Conservation (phyloP, 2,329 filamentous ascomycete species). For the Sclerotinia subarctica region DNA sequence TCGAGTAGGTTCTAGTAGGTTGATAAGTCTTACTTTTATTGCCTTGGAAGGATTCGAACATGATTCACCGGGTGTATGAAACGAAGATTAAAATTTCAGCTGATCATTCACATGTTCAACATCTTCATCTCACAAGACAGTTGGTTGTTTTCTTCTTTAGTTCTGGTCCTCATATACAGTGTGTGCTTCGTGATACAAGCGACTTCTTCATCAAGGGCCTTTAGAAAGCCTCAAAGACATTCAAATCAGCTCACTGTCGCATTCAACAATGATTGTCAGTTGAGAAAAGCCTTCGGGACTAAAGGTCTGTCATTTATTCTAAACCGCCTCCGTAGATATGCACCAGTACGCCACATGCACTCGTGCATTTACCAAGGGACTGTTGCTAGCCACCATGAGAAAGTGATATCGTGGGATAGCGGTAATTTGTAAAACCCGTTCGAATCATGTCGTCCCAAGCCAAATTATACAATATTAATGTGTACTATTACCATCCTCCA, state of each 20-base stretch:
- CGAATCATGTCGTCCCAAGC: slow-evolving; percentile 5
- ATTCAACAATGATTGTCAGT: neutral
- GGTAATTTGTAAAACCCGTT: slow-evolving; percentile 9
- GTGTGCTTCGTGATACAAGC: neutral
- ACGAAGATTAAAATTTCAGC: neutral
- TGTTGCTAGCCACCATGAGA: slow-evolving; percentile 4
- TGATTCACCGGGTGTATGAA: neutral
- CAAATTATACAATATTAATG: slow-evolving; percentile 21
- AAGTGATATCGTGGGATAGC: slow-evolving; percentile 8
- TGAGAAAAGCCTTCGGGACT: neutral
- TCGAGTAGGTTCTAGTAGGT: too few relatives aligned
- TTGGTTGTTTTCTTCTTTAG: too few relatives aligned
- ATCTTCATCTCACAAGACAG: neutral
- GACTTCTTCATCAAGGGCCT: neutral
- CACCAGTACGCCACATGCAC: slow-evolving; percentile 6
- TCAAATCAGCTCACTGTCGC: neutral
- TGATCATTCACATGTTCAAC: neutral
- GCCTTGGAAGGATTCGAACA: neutral
- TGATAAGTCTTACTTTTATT: neutral
- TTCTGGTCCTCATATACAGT: neutral
- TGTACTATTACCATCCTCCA: neutral
- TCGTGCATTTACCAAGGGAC: slow-evolving; percentile 13
- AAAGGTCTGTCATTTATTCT: slow-evolving; percentile 18
- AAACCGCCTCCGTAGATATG: slow-evolving; percentile 14
- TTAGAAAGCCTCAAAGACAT: neutral